Evolutionary conservation across 2,329 filamentous ascomycete genomes (phyloP).

Genomic region (Daldinia sp.): DNA sequence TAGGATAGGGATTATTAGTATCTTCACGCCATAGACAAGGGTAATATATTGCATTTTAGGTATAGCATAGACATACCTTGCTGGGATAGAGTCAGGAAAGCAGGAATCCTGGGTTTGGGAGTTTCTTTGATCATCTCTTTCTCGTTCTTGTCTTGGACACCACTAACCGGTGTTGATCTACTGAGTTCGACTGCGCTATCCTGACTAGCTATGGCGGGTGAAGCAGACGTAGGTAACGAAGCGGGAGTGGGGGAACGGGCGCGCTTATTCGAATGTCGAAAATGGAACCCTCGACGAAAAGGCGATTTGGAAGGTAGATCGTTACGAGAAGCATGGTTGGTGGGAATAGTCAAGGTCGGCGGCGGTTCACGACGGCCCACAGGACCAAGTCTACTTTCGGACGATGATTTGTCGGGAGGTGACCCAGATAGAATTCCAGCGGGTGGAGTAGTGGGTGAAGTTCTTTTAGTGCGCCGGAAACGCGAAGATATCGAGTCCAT

Average conservation of each 20-base stretch:
- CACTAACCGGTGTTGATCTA: slow-evolving; percentile 19
- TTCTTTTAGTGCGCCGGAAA: slow-evolving; percentile 42
- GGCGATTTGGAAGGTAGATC: slow-evolving; percentile 45
- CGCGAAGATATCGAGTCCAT: slow-evolving; percentile 45
- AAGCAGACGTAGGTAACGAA: slow-evolving; percentile 36
- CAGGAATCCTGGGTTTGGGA: slow-evolving; percentile 51
- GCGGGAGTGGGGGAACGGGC: slow-evolving; percentile 52
- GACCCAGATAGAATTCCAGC: slow-evolving; percentile 22
- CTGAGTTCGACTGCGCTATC: slow-evolving; percentile 47
- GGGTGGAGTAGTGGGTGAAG: slow-evolving; percentile 24
- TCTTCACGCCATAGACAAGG: not conserved
- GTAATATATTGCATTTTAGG: not conserved
- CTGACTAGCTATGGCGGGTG: slow-evolving; percentile 48
- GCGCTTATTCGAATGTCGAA: slow-evolving; percentile 58
- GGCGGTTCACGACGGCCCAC: slow-evolving; percentile 25
- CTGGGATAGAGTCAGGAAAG: slow-evolving; percentile 60
- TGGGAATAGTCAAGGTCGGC: slow-evolving; percentile 42
- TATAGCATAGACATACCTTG: slow-evolving; percentile 53
- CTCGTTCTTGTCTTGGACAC: slow-evolving; percentile 42
- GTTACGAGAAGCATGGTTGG: slow-evolving; percentile 36
- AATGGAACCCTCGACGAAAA: slow-evolving; percentile 54
- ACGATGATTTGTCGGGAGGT: slow-evolving; percentile 29
- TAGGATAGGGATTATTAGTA: slow-evolving; percentile 17
- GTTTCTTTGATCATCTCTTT: slow-evolving; percentile 34
- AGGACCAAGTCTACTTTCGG: slow-evolving; percentile 19